phyloP scores from a whole-genome alignment of 805 yeast species.

The Ogataea thermomethanolica region DNA sequence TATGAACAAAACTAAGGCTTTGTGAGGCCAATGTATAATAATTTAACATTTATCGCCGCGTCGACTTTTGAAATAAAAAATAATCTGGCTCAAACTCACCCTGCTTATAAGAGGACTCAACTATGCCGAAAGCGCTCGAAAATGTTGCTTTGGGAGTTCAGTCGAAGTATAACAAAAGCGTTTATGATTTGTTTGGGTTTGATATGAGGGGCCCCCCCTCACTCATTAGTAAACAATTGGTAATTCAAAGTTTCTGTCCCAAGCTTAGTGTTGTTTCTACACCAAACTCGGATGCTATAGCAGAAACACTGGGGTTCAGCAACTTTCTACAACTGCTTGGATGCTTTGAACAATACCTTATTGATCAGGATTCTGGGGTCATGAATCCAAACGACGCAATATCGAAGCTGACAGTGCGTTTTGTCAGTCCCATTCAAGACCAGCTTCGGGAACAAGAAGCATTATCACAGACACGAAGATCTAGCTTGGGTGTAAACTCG shows the following conservation, averaged over 20 bases:
- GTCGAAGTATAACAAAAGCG: conserved; percentile 20
- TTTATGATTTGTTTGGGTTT: conserved; percentile 16
- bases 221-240: conserved; percentile 25
- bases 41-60: conserved; percentile 7
- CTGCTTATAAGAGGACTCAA: neutral
- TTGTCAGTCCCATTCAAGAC: conserved; percentile 26
- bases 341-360: conserved; percentile 28
- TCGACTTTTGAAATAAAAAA: conserved; percentile 2
- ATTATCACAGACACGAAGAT: conserved; percentile 11
- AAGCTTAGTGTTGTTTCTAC: conserved; percentile 31
- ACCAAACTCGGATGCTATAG: conserved; percentile 21
- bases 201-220: conserved; percentile 31
- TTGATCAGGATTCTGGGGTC: conserved; percentile 20
- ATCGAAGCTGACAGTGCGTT: conserved; percentile 23
- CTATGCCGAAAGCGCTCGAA: conserved; percentile 14
- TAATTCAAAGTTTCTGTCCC: conserved; percentile 31
- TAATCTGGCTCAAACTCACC: neutral
- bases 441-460: conserved; percentile 24
- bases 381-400: conserved; percentile 13
- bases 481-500: conserved; percentile 13
- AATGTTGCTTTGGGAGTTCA: conserved; percentile 15
- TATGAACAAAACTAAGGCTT: conserved; percentile 18
- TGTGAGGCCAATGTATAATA: conserved; percentile 5
- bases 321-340: conserved; percentile 23
- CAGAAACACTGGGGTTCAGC: conserved; percentile 18